Percentiles rank a stretch among this genome's conserved stretches.
Evolutionary conservation across 148 eudicot species (phyloP).

Genomic region (Polygonum maritimum): DNA sequence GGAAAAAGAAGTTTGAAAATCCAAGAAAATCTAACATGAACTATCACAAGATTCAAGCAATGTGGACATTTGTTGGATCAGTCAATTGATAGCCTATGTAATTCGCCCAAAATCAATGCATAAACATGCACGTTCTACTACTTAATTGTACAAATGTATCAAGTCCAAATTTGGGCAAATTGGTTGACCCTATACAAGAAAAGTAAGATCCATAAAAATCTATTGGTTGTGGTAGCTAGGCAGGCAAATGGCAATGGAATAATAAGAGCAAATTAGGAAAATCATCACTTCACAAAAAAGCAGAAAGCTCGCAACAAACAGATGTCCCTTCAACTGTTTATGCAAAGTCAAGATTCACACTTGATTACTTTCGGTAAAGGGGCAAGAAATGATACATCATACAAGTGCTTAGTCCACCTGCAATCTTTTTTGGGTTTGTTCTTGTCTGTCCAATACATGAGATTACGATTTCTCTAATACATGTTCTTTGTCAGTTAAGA

Average conservation of each 20-base stretch:
- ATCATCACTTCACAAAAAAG: not conserved
- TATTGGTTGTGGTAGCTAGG: not conserved
- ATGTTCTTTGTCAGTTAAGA: too few species aligned
- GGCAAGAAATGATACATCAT: not conserved
- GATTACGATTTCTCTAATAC: too few species aligned
- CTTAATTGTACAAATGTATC: not conserved
- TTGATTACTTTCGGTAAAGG: not conserved
- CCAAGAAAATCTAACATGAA: not conserved
- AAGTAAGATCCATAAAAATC: not conserved
- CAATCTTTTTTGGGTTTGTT: not conserved
- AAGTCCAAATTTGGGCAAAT: not conserved
- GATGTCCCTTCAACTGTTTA: not conserved
- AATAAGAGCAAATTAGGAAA: not conserved
- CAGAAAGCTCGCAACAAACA: not conserved
- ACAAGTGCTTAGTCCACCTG: not conserved
- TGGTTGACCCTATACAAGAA: not conserved
- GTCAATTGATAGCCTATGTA: not conserved
- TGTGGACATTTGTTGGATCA: not conserved
- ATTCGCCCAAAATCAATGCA: not conserved
- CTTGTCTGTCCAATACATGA: not conserved
- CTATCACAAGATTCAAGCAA: not conserved
- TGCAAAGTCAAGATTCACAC: constrained; percentile 5
- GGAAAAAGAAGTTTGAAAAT: not conserved
- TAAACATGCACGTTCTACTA: not conserved
- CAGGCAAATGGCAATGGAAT: not conserved